Conservation (phyloP, 2,329 filamentous ascomycete genomes). For the Thelonectria rubi region DNA sequence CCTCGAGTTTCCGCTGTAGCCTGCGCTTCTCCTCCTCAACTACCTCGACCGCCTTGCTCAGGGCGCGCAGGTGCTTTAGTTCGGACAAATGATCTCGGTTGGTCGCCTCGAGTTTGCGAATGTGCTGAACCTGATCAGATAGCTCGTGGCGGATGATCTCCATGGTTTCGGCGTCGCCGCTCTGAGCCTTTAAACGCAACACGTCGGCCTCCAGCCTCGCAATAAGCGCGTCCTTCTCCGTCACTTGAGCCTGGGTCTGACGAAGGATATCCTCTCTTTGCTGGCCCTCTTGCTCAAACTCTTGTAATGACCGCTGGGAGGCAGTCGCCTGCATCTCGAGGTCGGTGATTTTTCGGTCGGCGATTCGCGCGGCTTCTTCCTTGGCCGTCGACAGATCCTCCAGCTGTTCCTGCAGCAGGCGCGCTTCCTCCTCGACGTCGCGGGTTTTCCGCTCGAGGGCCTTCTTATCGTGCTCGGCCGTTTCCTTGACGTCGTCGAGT, state of each 20-base stretch:
- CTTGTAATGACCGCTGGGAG: constrained; percentile 60
- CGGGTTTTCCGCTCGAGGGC: constrained; percentile 75
- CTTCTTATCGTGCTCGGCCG: constrained; percentile 64
- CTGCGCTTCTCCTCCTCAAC: constrained; percentile 94
- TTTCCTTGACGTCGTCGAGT: constrained; percentile 60
- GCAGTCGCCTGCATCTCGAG: constrained; percentile 62
- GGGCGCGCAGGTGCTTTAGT: constrained; percentile 80
- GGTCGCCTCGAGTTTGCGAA: constrained; percentile 80
- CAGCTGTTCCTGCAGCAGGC: constrained; percentile 79
- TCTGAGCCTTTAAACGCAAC: constrained; percentile 83
- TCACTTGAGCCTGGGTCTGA: constrained; percentile 71
- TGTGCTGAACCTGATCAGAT: constrained; percentile 90
- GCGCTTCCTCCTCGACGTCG: constrained; percentile 77
- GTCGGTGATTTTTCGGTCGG: constrained; percentile 64
- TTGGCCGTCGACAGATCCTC: constrained; percentile 73
- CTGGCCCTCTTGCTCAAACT: constrained; percentile 67
- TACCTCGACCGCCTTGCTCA: constrained; percentile 88
- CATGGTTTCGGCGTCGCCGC: constrained; percentile 86
- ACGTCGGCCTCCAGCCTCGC: constrained; percentile 85
- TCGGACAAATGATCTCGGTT: constrained; percentile 84
- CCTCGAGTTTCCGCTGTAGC: constrained; percentile 78
- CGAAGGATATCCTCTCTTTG: constrained; percentile 65
- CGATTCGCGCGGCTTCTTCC: constrained; percentile 73
- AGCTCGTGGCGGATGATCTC: constrained; percentile 87
- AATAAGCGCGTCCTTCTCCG: constrained; percentile 74